Evolutionary conservation across 176 grass and related monocot species (phyloP).

Genomic region (Musa schizocarpa): DNA sequence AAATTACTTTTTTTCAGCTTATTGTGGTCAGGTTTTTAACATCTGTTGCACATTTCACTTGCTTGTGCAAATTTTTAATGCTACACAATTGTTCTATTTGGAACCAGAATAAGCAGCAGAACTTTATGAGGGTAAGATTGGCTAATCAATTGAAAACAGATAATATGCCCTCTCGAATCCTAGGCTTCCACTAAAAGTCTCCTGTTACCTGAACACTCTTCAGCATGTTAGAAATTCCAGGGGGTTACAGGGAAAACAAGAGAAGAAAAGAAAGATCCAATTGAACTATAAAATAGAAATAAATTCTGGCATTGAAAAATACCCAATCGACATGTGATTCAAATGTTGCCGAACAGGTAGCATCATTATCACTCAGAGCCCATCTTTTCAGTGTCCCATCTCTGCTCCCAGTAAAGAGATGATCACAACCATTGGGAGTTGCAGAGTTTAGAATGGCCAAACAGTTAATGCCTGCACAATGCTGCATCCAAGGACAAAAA

Average conservation of each 20-base stretch:
- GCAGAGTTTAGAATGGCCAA: slow-evolving; percentile 66
- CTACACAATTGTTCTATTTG: not conserved
- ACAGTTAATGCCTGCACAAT: slow-evolving; percentile 92
- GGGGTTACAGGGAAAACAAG: not conserved
- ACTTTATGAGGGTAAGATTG: too few species aligned
- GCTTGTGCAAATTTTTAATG: not conserved
- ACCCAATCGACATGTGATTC: slow-evolving; percentile 99
- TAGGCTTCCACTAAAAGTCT: too few species aligned
- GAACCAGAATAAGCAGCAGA: too few species aligned
- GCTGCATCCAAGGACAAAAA: slow-evolving; percentile 42
- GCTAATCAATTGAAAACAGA: too few species aligned
- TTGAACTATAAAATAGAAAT: slow-evolving; percentile 8
- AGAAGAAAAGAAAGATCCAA: not conserved
- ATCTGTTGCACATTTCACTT: not conserved
- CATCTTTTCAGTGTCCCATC: slow-evolving; percentile 98
- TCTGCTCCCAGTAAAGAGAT: slow-evolving; percentile 81
- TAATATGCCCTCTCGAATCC: too few species aligned
- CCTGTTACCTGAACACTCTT: too few species aligned
- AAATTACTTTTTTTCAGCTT: too few species aligned
- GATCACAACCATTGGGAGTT: slow-evolving; percentile 49
- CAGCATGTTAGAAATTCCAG: not conserved
- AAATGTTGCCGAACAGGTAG: slow-evolving; percentile 80
- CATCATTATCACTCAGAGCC: slow-evolving; percentile 44
- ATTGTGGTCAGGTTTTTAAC: too few species aligned
- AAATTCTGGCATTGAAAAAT: slow-evolving; percentile 12